A percentile compares a stretch with the other conserved stretches of the same genome.
These are phyloP conservation scores for Hemerocallis citrina DNA, from an alignment of 106 monocot species.

Conservation along the genomic window DNA sequence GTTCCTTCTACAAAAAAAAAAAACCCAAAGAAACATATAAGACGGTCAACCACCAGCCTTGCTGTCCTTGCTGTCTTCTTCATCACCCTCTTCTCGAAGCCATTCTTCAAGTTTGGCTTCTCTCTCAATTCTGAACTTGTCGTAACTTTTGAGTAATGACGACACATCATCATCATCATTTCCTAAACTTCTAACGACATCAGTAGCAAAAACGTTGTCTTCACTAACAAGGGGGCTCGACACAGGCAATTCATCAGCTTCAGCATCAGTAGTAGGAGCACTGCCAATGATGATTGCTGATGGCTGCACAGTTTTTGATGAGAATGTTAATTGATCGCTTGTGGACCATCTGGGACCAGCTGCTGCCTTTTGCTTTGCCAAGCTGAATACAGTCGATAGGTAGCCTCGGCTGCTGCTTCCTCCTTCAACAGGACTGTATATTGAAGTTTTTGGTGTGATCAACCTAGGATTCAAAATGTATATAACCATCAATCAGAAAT, in stretches of 20 bases:
- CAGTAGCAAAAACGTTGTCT: neutral
- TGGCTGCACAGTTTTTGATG: neutral
- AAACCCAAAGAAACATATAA: no score
- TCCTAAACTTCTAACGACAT: neutral
- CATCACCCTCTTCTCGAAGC: conserved; percentile 23
- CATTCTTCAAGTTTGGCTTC: conserved; percentile 50
- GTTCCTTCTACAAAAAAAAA: no score
- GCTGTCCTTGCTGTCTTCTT: neutral
- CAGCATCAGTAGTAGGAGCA: neutral
- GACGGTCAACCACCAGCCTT: neutral
- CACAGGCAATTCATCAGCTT: conserved; percentile 30
- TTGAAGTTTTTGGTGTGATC: conserved; percentile 15
- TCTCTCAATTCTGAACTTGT: conserved; percentile 39
- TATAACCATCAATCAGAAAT: neutral
- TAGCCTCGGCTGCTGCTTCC: conserved; percentile 21
- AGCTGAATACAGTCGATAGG: conserved; percentile 43
- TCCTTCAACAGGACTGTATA: neutral
- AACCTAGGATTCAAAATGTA: conserved; percentile 27
- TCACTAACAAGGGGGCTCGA: conserved; percentile 20
- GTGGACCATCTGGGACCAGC: conserved; percentile 36
- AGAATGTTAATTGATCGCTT: neutral
- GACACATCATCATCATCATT: conserved; percentile 1
- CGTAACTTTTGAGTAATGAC: conserved; percentile 18
- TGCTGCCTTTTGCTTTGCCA: conserved; percentile 55
- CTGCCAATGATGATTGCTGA: neutral